Evolutionary conservation across 768 basidiomycete species (phyloP), one percentile per base, ranked within the genome.

Genomic region (Tricholoma hemisulphureum): DNA sequence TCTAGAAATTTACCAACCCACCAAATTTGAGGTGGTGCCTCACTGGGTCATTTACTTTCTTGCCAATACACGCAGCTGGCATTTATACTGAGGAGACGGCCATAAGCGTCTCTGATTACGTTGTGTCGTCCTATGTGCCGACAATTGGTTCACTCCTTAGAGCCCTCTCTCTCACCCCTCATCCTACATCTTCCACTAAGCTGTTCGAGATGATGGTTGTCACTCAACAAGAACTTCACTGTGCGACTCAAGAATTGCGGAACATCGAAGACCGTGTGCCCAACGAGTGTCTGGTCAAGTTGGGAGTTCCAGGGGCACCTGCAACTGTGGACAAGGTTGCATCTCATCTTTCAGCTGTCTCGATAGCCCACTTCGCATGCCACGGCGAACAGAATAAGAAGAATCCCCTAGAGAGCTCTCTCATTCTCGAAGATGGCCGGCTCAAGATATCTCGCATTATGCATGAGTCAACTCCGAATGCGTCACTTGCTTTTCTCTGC

Each of bases 401-500:
- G 31, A 29, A 35, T 20, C 51, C 51, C 0, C 11, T 52, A 7
- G 24, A 35, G 32, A 52, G 51, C 23, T 13, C 20, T 34, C 24
- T 52, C 10, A 35, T 37, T 32, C 51, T 52, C 8, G 20, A 52
- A 14, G 51, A 52, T 52, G 51, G 32, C 4, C 20, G 21, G 24
- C 16, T 52, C 1, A 63, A 57, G 54, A 5, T 64, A 13, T 31
- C 65, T 52, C 49, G 26, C 23, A 60, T 66, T 23, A 58, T 64
- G 58, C 53, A 13, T 64, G 20, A 58, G 9, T 18, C 59, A 56
- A 35, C 66, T 58, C 43, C 57, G 9, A n/a, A 56, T 59, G 56
- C 64, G 35, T 56, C 58, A 35, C 61, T 78, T 31, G 77, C 73
- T 0, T 72, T 76, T 60, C 67, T 78, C 8, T 76, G 75, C 1